Percentiles rank a stretch among this genome's conserved stretches.
Evolutionary conservation across 2,329 filamentous ascomycete genomes (phyloP).

Genomic region (Coniochaeta ligniaria): DNA sequence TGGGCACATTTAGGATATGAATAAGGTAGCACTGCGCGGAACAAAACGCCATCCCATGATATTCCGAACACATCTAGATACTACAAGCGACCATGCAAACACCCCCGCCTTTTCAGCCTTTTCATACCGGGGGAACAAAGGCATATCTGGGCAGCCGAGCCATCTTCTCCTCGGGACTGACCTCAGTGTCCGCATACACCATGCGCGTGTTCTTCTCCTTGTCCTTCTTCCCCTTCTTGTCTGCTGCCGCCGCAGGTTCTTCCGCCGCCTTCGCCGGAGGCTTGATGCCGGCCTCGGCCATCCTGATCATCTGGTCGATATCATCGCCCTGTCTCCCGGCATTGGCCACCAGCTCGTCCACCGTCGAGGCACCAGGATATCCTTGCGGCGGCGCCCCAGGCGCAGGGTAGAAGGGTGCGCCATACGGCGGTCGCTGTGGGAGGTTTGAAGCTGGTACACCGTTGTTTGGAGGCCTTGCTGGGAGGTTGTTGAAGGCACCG

Average conservation of each 20-base stretch:
- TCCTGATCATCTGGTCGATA: constrained; percentile 58
- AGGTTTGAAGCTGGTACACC: constrained; percentile 13
- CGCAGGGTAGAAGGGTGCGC: constrained; percentile 12
- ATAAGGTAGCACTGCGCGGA: not conserved
- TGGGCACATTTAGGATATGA: no score
- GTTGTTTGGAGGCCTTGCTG: constrained; percentile 35
- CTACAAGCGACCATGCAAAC: not conserved
- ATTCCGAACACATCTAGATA: not conserved
- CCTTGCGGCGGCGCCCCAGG: constrained; percentile 19
- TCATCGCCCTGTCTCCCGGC: constrained; percentile 44
- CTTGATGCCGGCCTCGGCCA: constrained; percentile 55
- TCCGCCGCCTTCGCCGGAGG: constrained; percentile 33
- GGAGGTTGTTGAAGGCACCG: constrained; percentile 32
- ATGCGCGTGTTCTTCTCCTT: constrained; percentile 51
- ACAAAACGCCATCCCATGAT: not conserved
- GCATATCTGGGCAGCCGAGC: constrained; percentile 70
- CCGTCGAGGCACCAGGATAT: constrained; percentile 30
- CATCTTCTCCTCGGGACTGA: constrained; percentile 88
- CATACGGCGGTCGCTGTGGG: constrained; percentile 20
- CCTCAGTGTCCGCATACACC: constrained; percentile 73
- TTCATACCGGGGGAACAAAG: constrained; percentile 6
- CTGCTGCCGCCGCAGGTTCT: constrained; percentile 32
- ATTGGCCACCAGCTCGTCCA: constrained; percentile 40
- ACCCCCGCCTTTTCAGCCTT: not conserved
- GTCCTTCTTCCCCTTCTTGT: constrained; percentile 62